Conservation (phyloP, 495 filamentous ascomycete genomes). For the Neurospora sp. region DNA sequence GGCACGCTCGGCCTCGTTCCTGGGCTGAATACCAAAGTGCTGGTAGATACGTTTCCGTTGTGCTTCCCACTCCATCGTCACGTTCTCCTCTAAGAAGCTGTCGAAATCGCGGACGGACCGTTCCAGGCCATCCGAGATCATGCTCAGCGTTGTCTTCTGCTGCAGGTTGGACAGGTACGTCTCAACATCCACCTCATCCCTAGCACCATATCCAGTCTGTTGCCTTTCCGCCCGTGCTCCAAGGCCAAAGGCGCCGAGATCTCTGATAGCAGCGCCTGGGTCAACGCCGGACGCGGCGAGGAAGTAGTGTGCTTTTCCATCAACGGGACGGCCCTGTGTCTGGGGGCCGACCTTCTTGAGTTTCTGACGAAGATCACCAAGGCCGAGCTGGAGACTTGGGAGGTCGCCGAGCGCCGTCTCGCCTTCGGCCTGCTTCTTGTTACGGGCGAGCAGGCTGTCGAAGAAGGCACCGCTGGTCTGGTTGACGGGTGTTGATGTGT, state of each 20-base stretch:
- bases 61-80: constrained; percentile 89
- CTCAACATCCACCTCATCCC: constrained; percentile 65
- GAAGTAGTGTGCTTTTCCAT: constrained; percentile 74
- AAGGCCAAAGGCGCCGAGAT: constrained; percentile 53
- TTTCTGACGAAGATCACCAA: constrained; percentile 78
- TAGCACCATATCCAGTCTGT: constrained; percentile 1
- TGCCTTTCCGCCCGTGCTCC: constrained; percentile 25
- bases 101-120: constrained; percentile 86
- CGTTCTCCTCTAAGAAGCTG: constrained; percentile 81
- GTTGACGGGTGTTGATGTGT: constrained; percentile 1
- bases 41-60: constrained; percentile 88
- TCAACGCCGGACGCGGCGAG: constrained; percentile 84
- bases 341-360: constrained; percentile 65
- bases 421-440: constrained; percentile 51
- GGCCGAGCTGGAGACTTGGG: constrained; percentile 66
- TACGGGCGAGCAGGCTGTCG: constrained; percentile 74
- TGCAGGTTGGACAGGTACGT: constrained; percentile 74
- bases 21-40: constrained; percentile 81
- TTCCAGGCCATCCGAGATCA: constrained; percentile 80
- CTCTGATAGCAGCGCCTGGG: constrained; percentile 64
- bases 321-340: constrained; percentile 36
- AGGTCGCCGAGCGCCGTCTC: constrained; percentile 46
- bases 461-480: constrained; percentile 57
- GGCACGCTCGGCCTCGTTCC: constrained; percentile 37
- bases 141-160: constrained; percentile 80